Evolutionary conservation across 2,329 filamentous ascomycete genomes (phyloP), one percentile per base, ranked within the genome.

Genomic region (Fusarium nisikadoi): DNA sequence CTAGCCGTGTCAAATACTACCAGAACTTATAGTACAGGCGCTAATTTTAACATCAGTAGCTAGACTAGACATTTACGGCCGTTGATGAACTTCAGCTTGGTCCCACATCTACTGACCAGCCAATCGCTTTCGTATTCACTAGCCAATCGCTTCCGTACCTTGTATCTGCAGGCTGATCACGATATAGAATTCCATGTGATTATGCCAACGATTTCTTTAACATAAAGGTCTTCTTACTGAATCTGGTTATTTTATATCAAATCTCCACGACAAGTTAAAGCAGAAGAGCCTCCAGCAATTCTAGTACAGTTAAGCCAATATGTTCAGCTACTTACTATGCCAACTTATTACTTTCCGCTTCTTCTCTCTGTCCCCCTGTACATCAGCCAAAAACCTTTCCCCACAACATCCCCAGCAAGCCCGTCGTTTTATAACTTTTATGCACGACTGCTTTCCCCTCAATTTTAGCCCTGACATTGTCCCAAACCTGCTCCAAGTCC

Each of bases 221-320:
- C 2, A 27, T 7, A 3, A 27, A 7, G 12, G 43, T 19, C 3
- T 6, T 46, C 19, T n/a, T 8, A n/a, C 19, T n/a, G 20, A 5
- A 16, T 7, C 6, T 9, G 8, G 2, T 10, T 16, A 16, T 1
- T 8, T 25, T 20, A 11, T 46, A 7, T 29, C 2, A 20, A 5
- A 14, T 10, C 25, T 8, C 25, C 13, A 2, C 8, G 1, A 20
- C 2, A 0, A 14, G 13, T 3, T 3, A 1, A 16, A 29, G 12
- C 3, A 17, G 3, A 6, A 33, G n/a, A 35, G 29, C 5, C 13
- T 49, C 5, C 23, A 13, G 20, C 0, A 23, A 23, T 49, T 23
- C 7, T 5, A 33, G 3, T 23, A 13, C 6, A 19, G 13, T 23
- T 23, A 5, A 7, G 10, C 2, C 3, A 13, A 6, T 5, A 6